Base-by-base conservation (phyloP, 1,284 basidiomycete species). In the Pulveroboletus sp. region DNA sequence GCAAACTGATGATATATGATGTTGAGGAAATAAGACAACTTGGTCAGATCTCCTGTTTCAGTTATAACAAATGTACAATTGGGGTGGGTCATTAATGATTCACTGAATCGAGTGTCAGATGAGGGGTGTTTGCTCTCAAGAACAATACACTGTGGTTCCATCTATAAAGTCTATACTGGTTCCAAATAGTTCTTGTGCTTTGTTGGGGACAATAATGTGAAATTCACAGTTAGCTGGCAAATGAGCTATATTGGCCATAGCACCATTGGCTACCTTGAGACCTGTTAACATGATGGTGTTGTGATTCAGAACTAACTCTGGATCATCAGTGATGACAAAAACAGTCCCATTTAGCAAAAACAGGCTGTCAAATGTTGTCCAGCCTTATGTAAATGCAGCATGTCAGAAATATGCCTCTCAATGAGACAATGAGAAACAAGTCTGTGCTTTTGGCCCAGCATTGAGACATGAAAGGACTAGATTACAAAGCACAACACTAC, bases 1-100 rank as follows among this genome's bases (percentile, higher is more conserved):
- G 93, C 93, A 33, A 89, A 85, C 82, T 88, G 94, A 65, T 91
- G 87, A 68, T 90, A 91, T 0, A 83, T 85, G 58, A 92, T 80
- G 70, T 87, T 89, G 53, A 40, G 9, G 29, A 40, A 54, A 32
- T 2, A 7, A 4, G 21, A 12, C 45, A 13, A 56, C 33, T 43
- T 17, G 63, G 42, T 15, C 19, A 65, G 50, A 40, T 36, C 15
- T 12, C 13, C 15, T 3, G 6, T 45, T 24, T 49, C 50, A 13
- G 29, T 29, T 10, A 17, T 13, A 37, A 42, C 15, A 24, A 15
- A 77, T 80, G 68, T 70, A 91, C 91, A 83, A 95, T 78, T 95
- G 92, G 26, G 83, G 81, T 5, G 88, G 84, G 63, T 95, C 93
- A 63, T 93, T 94, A 37, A 87, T 78, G 13, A 93, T 74, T 73